Evolutionary conservation across 2,329 filamentous ascomycete genomes (phyloP), one percentile per base, ranked within the genome.

Genomic region (Penicillium carneum): DNA sequence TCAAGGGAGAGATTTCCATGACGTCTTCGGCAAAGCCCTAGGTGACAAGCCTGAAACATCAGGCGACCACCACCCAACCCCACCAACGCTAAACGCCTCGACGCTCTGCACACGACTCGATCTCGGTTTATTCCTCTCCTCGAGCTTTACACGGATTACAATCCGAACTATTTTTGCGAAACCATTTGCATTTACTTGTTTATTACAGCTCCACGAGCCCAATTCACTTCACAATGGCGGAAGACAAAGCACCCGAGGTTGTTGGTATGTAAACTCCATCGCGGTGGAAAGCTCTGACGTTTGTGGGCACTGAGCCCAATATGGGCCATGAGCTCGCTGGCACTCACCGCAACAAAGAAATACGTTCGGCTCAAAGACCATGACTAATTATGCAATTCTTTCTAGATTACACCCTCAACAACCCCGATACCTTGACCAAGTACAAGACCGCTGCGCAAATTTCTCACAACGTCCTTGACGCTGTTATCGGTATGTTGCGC

Each of bases 401-500:
- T 63, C 55, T 68, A 96, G 92, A 96, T 79, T 93, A 96, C 84
- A 87, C 91, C 71, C 88, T 97, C 80, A 91, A 88, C 80, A 95
- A 96, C 84, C 92, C 91, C 64, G 91, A 96, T 79, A 97, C 93
- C 74, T 87, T 99, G 73, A 98, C 95, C 82, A 99, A 98, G 86
- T 98, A 98, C 87, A 98, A 97, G 89, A 93, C 91, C 69, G 95
- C 95, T 60, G 94, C 91, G 66, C 86, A 91, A 78, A 98, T 99
- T 81, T 95, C 94, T 53, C 92, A 97, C 80, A 97, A 94, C 84
- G 94, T 96, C 71, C 88, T 99, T 71, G 92, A 93, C 73, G 90
- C 90, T 71, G 94, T 99, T 69, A 79, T 81, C 79, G 84, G 86
- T 87, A 76, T 69, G 77, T 73, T 59, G 49, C 61, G 9, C 60